Base-by-base conservation (phyloP, 2,329 filamentous ascomycete species). In the Penicillium sp. region DNA sequence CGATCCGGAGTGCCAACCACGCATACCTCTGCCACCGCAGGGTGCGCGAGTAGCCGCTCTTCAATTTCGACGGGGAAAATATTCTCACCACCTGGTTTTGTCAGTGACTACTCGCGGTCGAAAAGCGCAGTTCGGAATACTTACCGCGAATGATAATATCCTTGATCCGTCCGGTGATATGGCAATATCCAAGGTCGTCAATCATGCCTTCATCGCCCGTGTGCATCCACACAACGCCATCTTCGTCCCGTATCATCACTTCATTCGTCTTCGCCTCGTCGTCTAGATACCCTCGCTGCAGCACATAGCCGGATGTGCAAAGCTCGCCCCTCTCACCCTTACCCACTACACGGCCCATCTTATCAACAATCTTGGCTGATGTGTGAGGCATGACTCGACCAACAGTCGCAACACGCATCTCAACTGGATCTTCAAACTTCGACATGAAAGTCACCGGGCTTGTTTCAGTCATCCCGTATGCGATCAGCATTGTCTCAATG, bases 381-480 rank as follows among this genome's bases (percentile, higher is more conserved):
- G 92, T 91, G 70, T 97, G 91, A 5, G 92, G 90, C 71, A 97
- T 83, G 1, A 87, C 79, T 8, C 55, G 36, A 0, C 92, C 92
- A 1, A 97, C 89, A 4, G 83, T 88, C 22, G 83, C 79, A 42
- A 88, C 86, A 39, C 91, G 81, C 72, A 87, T 88, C 32, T 81
- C 80, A 2, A 88, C 75, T 0, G 88, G 83, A 67, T 95, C 91
- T 10, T 81, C 73, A 0, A 90, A 88, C 0, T 83, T 77, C 0
- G 91, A 95, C 88, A 95, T 95, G 64, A 83, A 84, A 1, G 73
- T 78, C 0, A 82, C 79, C 0, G 77, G 83, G 81, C 61, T 88
- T 56, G 91, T 96, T 73, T 96, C 91, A 1, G 92, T 96, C 91
- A 95, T 94, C 53, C 91, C 92, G 71, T 96, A 96, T 76, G 91